Evolutionary conservation across 2,329 filamentous ascomycete species (phyloP).

Genomic region (Cryoendolithus antarcticus): DNA sequence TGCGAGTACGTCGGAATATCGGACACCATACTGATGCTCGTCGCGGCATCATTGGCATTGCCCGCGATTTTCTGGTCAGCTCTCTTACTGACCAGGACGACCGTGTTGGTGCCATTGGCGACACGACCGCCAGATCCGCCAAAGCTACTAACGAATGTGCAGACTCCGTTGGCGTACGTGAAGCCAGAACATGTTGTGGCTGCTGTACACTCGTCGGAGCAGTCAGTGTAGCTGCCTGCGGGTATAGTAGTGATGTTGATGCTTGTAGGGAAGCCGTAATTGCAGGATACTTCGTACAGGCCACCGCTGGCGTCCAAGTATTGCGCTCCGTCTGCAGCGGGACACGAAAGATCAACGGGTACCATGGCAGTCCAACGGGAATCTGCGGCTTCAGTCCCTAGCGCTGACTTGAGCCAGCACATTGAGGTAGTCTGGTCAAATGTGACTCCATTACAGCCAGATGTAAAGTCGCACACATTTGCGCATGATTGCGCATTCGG

Average conservation of each 20-base stretch:
- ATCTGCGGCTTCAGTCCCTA: conserved; percentile 1
- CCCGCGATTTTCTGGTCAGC: neutral
- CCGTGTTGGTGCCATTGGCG: conserved; percentile 9
- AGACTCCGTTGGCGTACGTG: conserved; percentile 6
- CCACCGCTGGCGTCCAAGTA: conserved; percentile 14
- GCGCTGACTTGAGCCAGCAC: conserved; percentile 14
- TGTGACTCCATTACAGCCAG: conserved; percentile 11
- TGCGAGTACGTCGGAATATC: too few relatives aligned
- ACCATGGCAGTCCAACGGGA: conserved; percentile 1
- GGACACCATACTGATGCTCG: conserved; percentile 1
- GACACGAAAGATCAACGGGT: conserved; percentile 13
- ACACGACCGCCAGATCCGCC: conserved; percentile 7
- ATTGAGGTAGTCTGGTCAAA: conserved; percentile 5
- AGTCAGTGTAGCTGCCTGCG: conserved; percentile 4
- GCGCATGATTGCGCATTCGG: conserved; percentile 13
- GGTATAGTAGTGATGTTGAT: conserved; percentile 3
- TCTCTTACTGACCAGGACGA: conserved; percentile 9
- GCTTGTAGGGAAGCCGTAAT: conserved; percentile 12
- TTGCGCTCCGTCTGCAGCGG: conserved; percentile 10
- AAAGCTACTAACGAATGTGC: conserved; percentile 10
- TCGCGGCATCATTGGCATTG: conserved; percentile 2
- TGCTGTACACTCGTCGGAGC: conserved; percentile 12
- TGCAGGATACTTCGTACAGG: conserved; percentile 17
- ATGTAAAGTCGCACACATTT: conserved; percentile 11
- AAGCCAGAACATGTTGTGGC: conserved; percentile 10